Evolutionary conservation across 345 rosid species (phyloP), one percentile per base, ranked within the genome.

Genomic region (Hibiscus syriacus): DNA sequence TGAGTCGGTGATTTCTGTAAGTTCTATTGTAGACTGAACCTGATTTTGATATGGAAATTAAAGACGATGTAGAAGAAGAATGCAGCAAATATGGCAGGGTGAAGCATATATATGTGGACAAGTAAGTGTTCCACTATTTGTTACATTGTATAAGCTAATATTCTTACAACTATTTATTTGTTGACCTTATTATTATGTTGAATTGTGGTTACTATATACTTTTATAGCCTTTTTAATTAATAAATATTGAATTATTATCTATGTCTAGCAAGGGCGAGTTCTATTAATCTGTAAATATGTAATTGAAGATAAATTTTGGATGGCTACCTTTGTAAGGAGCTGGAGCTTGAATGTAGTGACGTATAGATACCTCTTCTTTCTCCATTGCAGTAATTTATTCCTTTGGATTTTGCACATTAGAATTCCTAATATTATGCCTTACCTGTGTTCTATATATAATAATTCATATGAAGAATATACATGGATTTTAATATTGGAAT

Each of bases 51-150:
- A 29, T 73, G 61, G 96, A 90, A 43, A 92, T 92, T 49, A 80
- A 77, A 81, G 95, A 86, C 4, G 98, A 92, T 57, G 98, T 92
- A 36, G 82, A 67, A 74, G 83, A 76, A 39, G 98, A 92, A 69
- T n/a, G n/a, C n/a, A n/a, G n/a, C n/a, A n/a, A n/a, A n/a, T n/a
- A n/a, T n/a, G n/a, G n/a, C n/a, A n/a, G 36, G 59, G 98, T 92
- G 77, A 80, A 70, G n/a, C 92, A 92, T 80, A 87, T 85, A 11
- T 76, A 73, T 41, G 96, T 90, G 43, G n/a, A n/a, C n/a, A n/a
- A n/a, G n/a, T n/a, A n/a, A n/a, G n/a, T n/a, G n/a, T n/a, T n/a
- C n/a, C n/a, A 96, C 25, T 6, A 3, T 57, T 9, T 34, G 7
- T 16, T n/a, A 41, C 11, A 56, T 16, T 27, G 38, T 13, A 30